phyloP scores from a whole-genome alignment of 768 basidiomycete species.

The Calocybe gangraenosa region DNA sequence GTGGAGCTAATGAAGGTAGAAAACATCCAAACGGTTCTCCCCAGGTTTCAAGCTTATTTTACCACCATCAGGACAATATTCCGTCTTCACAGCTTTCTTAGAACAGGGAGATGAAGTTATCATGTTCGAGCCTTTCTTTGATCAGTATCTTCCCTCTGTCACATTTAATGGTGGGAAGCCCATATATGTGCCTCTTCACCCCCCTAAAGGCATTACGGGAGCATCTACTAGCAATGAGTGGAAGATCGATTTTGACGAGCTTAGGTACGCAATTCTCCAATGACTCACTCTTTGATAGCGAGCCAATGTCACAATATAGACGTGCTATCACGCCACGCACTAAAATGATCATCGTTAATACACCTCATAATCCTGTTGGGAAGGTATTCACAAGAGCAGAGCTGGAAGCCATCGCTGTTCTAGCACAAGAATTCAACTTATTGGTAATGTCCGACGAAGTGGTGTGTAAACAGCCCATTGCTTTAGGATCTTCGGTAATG shows the following conservation, averaged over 20 bases:
- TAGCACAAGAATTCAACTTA: conserved; percentile 91
- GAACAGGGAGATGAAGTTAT: conserved; percentile 96
- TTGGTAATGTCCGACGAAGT: conserved; percentile 97
- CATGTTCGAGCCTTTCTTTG: conserved; percentile 98
- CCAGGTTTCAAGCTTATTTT: neutral
- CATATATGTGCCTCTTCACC: conserved; percentile 93
- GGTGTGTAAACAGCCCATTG: conserved; percentile 43
- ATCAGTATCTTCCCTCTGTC: conserved; percentile 90
- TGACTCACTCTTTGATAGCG: neutral
- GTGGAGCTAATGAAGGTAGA: conserved; percentile 94
- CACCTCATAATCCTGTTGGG: conserved; percentile 97
- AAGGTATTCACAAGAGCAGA: conserved; percentile 89
- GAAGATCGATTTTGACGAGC: conserved; percentile 86
- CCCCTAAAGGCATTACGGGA: conserved; percentile 48
- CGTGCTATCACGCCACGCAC: conserved; percentile 82
- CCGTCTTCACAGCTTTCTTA: conserved; percentile 88
- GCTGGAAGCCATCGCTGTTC: conserved; percentile 76
- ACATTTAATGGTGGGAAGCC: conserved; percentile 93
- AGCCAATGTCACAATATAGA: conserved; percentile 30
- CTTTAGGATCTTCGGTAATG: conserved; percentile 5
- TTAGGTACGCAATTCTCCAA: conserved; percentile 46
- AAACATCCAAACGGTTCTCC: neutral
- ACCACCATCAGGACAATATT: conserved; percentile 73
- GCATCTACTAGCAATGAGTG: conserved; percentile 71
- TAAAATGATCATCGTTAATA: conserved; percentile 95